Base-by-base conservation (phyloP, 345 rosid species). In the Populus tremula region DNA sequence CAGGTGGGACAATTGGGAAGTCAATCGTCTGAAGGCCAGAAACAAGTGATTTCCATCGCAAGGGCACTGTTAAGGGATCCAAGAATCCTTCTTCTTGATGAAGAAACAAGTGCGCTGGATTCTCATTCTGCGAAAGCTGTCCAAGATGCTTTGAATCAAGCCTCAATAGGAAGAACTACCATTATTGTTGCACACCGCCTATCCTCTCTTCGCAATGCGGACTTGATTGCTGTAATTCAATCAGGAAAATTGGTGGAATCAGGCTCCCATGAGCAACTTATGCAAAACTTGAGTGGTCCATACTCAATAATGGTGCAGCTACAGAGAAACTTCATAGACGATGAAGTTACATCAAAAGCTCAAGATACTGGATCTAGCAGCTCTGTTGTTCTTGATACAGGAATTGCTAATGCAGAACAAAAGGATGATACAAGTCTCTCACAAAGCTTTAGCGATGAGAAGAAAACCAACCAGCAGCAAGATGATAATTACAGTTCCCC, bases 201-300 rank as follows among this genome's bases (percentile, higher is more conserved):
- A 14, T 66, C 72, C n/a, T 29, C 78, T 31, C 29, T 88, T 71
- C 78, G 81, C 5, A 76, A 76, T 29, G 87, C 85, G 63, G 83
- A 90, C 77, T 2, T 72, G 54, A 87, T 88, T 71, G 82, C 53
- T 4, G 90, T 87, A 61, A 54, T 86, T 36, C 83, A 79, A 72
- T 74, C 80, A 8, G 89, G 93, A n/a, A 63, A 50, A 77, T 85
- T 88, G 14, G 50, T 86, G 10, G 90, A 88, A 82, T 84, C 68
- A 0, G 91, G 91, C 63, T 84, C 89, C 27, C 90, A 90, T 71
- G 47, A 83, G 64, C 87, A 87, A 73, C 83, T 86, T 6, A 80
- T 88, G 74, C 81, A 80, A 77, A 69, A 80, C 77, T 74, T 81
- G 63, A 72, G 74, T 45, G 84, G 86, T 13, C 61, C 75, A 35